Evolutionary conservation across 129 eudicot genomes (phyloP), one percentile per base, ranked within the genome.

Genomic region (Deinandra increscens): DNA sequence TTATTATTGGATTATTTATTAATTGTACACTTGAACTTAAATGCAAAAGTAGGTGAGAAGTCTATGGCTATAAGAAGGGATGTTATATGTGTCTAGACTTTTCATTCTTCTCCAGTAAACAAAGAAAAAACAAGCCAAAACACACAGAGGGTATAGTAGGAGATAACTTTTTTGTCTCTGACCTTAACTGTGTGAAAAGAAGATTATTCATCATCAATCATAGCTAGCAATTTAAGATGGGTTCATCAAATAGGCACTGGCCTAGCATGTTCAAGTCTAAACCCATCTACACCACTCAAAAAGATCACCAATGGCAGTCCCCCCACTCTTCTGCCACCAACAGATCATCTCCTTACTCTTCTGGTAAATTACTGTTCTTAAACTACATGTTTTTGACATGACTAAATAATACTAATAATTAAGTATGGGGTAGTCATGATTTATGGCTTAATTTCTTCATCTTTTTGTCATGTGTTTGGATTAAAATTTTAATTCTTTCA

Each of bases 241-340:
- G 84, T 66, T 93, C 98, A 55, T 93, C 97, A 60, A 93, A 93
- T 79, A 83, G 90, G 64, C 95, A 93, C 88, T 93, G 99, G 99
- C 99, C 99, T 49, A 93, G 97, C 63, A 83, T 93, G 97, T 93
- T 93, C 84, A 93, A 87, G 70, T 89, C 99, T 62, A 89, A 89
- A 60, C 88, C 97, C 73, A 75, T 71, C 69, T 72, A 60, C 81
- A 60, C 78, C 56, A 65, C 67, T 51, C 84, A 78, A 59, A 82
- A 82, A 49, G 89, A 73, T 51, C 82, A 81, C 69, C 95, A 82
- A 60, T 79, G 85, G 80, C 91, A 76, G 53, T 82, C 69, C 64
- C 75, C 63, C 68, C 14, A 80, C 73, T 71, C 90, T 34, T 29
- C 80, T 64, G 55, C 68, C n/a, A 14, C 79, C 70, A 68, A 61